Percentiles rank a stretch among this genome's conserved stretches.
These are phyloP conservation scores for Saccharomyces mikatae DNA, from an alignment of 805 yeast genomes.

Conservation along the genomic window DNA sequence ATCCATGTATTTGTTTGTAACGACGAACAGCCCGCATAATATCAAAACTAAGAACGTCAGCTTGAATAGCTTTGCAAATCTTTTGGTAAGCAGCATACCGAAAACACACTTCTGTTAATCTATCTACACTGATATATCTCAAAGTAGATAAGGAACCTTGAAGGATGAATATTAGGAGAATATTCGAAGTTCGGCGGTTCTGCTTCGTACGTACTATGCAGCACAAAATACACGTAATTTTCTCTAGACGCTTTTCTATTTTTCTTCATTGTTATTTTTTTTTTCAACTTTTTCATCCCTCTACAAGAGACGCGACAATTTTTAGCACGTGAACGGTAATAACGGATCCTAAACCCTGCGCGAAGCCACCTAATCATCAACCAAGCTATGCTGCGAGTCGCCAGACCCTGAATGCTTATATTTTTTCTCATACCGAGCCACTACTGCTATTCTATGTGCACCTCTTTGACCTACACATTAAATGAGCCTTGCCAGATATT, in stretches of 20 bases:
- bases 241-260: not conserved
- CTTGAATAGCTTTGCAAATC: constrained; percentile 6
- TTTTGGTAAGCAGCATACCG: not conserved
- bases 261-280: not conserved
- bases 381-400: not conserved
- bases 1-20: constrained; percentile 9
- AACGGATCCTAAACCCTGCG: not conserved
- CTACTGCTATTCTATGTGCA: not conserved
- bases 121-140: not conserved
- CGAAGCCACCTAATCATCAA: not conserved
- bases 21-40: constrained; percentile 8
- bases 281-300: not conserved
- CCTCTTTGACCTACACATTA: not conserved
- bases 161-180: not conserved
- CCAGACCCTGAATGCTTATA: not conserved
- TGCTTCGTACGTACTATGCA: not conserved
- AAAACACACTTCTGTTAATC: not conserved
- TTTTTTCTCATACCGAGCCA: not conserved
- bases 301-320: not conserved
- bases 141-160: not conserved
- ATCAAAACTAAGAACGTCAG: constrained; percentile 7
- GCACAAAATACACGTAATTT: not conserved
- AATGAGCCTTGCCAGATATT: not conserved
- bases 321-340: not conserved
- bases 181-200: not conserved